Percentiles rank a stretch among this genome's conserved stretches.
These are phyloP conservation scores for Ceratocystis alfenasii DNA, from an alignment of 2,329 filamentous ascomycete genomes.

Conservation along the genomic window DNA sequence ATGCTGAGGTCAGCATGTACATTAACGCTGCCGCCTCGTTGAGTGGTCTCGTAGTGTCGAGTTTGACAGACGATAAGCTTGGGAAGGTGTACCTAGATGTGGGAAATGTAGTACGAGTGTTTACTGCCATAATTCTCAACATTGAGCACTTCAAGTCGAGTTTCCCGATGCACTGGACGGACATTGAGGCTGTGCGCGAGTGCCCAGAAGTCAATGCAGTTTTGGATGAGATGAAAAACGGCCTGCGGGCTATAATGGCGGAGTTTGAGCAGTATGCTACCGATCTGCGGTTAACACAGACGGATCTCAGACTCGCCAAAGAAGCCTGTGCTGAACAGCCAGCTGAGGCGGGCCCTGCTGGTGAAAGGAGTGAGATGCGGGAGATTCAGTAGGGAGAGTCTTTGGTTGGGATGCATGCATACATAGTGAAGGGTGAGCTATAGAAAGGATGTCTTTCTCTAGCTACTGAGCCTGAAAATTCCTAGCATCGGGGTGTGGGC, in stretches of 20 bases:
- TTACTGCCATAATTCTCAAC: constrained; percentile 56
- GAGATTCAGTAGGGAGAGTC: not conserved
- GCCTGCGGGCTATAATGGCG: constrained; percentile 52
- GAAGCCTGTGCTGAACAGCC: constrained; percentile 35
- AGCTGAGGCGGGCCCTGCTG: not conserved
- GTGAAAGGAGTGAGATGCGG: not conserved
- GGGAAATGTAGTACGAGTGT: constrained; percentile 56
- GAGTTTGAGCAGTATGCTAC: constrained; percentile 64
- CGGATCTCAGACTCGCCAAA: constrained; percentile 62
- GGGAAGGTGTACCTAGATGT: constrained; percentile 81
- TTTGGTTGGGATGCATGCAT: not conserved
- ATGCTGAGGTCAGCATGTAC: constrained; percentile 56
- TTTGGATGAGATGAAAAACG: constrained; percentile 49
- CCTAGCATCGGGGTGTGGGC: not conserved
- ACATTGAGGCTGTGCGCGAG: constrained; percentile 46
- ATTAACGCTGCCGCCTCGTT: constrained; percentile 61
- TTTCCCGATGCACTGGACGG: constrained; percentile 65
- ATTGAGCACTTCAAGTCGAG: constrained; percentile 54
- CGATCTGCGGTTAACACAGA: constrained; percentile 55
- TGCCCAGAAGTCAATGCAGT: constrained; percentile 60
- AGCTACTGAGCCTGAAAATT: not conserved
- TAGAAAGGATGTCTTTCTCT: not conserved
- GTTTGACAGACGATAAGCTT: constrained; percentile 67
- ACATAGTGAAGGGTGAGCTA: not conserved
- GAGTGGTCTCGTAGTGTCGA: constrained; percentile 56